Percentiles rank a stretch among this genome's conserved stretches.
Evolutionary conservation across 2,329 filamentous ascomycete species (phyloP).

Genomic region (Amauroascus verrucosus): DNA sequence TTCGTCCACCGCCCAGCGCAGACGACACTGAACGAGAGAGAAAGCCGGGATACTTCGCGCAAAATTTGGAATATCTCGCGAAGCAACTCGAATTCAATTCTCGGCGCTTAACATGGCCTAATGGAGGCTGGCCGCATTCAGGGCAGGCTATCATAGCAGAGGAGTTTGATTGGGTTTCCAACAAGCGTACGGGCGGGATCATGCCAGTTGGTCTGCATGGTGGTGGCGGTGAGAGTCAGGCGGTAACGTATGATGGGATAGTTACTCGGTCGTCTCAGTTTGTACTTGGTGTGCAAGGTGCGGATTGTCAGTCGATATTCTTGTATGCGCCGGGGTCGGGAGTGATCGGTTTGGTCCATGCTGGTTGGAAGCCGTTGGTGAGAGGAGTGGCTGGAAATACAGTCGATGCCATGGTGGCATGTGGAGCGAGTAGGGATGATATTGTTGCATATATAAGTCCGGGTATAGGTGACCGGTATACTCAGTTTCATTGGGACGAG

Average conservation of each 20-base stretch:
- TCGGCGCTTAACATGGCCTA: conserved; percentile 9
- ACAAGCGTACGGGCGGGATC: conserved; percentile 6
- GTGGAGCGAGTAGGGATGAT: conserved; percentile 2
- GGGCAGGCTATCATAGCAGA: conserved; percentile 9
- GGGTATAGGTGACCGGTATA: conserved; percentile 6
- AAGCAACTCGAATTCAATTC: background rate
- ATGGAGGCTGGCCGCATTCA: conserved; percentile 12
- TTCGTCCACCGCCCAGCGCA: background rate
- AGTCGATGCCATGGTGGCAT: conserved; percentile 7
- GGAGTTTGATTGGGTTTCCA: conserved; percentile 3
- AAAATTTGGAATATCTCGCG: conserved; percentile 8
- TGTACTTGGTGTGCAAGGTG: conserved; percentile 11
- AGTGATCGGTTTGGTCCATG: conserved; percentile 12
- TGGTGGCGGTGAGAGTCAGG: background rate
- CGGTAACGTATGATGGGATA: conserved; percentile 11
- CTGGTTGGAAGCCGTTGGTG: conserved; percentile 12
- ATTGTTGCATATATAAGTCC: conserved; percentile 12
- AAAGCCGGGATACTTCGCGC: background rate
- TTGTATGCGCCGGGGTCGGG: conserved; percentile 3
- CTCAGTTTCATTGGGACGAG: conserved; percentile 6
- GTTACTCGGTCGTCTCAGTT: conserved; percentile 5
- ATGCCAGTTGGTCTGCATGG: background rate
- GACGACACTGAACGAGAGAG: background rate
- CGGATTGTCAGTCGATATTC: conserved; percentile 13
- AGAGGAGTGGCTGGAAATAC: conserved; percentile 7